A percentile compares a stretch with the other conserved stretches of the same genome.
Evolutionary conservation across 257 asterid genomes (phyloP).

Genomic region (Gardenia jasminoides): DNA sequence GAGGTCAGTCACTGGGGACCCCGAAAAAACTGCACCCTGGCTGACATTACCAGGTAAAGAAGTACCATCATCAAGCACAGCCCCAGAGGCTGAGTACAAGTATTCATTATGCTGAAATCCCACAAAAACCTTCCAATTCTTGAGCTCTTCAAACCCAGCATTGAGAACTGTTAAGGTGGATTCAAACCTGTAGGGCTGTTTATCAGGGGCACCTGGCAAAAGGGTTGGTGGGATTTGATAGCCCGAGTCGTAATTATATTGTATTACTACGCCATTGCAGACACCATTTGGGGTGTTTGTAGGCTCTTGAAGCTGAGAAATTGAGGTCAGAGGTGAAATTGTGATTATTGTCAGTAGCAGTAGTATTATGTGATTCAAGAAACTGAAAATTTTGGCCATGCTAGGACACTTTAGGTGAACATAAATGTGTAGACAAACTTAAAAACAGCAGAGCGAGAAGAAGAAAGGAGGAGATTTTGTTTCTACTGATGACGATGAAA

Average conservation of each 20-base stretch:
- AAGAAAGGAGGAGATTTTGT: not conserved
- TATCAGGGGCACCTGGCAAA: slow-evolving; percentile 26
- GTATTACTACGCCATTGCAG: slow-evolving; percentile 54
- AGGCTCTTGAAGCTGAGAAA: slow-evolving; percentile 38
- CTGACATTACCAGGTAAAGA: slow-evolving; percentile 57
- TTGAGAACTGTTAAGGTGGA: slow-evolving; percentile 53
- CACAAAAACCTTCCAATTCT: slow-evolving; percentile 64
- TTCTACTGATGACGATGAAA: not conserved
- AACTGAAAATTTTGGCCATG: slow-evolving; percentile 27
- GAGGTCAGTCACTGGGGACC: slow-evolving; percentile 47
- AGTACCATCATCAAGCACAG: slow-evolving; percentile 59
- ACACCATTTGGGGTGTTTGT: not conserved
- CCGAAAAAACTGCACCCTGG: slow-evolving; percentile 52
- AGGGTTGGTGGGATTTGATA: slow-evolving; percentile 41
- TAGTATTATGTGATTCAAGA: slow-evolving; percentile 21
- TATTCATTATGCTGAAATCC: slow-evolving; percentile 58
- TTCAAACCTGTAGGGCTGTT: slow-evolving; percentile 59
- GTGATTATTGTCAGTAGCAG: slow-evolving; percentile 19
- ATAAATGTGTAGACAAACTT: not conserved
- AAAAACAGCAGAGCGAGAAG: not conserved
- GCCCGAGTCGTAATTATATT: slow-evolving; percentile 40
- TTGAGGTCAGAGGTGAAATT: slow-evolving; percentile 31
- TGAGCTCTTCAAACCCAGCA: slow-evolving; percentile 48
- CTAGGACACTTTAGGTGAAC: slow-evolving; percentile 24
- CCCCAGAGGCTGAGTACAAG: slow-evolving; percentile 48